phyloP scores from a whole-genome alignment of 768 basidiomycete genomes.

The Coprinopsis marcescibilis region DNA sequence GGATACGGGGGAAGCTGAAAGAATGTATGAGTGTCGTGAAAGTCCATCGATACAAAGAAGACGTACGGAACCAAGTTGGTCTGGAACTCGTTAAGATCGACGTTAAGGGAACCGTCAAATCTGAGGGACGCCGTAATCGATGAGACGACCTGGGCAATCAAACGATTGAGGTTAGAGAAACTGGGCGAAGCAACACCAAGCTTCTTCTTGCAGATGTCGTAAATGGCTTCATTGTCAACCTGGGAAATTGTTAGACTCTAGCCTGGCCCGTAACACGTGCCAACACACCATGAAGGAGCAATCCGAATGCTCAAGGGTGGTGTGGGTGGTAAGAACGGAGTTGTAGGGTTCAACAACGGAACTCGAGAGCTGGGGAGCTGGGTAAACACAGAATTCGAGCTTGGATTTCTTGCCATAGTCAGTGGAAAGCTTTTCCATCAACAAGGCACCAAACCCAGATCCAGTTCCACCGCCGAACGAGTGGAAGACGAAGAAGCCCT shows the following conservation, averaged over 20 bases:
- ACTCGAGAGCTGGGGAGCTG: constrained; percentile 60
- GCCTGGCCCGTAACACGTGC: constrained; percentile 1
- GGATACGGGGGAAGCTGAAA: constrained; percentile 88
- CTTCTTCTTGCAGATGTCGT: constrained; percentile 97
- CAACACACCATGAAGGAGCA: constrained; percentile 92
- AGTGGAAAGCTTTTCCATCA: constrained; percentile 93
- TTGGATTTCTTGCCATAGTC: constrained; percentile 99
- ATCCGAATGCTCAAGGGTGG: constrained; percentile 97
- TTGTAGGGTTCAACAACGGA: constrained; percentile 99
- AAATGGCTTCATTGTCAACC: constrained; percentile 93
- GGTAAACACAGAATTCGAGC: constrained; percentile 97
- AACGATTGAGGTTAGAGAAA: constrained; percentile 88
- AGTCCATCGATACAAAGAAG: neutral
- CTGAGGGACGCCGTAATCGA: constrained; percentile 94
- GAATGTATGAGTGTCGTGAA: constrained; percentile 8
- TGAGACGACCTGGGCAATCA: constrained; percentile 97
- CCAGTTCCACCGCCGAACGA: constrained; percentile 99
- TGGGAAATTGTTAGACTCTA: constrained; percentile 18
- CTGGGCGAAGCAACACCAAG: constrained; percentile 79
- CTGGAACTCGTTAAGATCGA: constrained; percentile 97
- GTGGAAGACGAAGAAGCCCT: constrained; percentile 99
- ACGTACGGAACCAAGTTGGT: constrained; percentile 95
- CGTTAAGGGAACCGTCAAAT: constrained; percentile 95
- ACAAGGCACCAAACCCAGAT: constrained; percentile 96
- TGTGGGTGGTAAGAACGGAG: constrained; percentile 94